A percentile compares a stretch with the other conserved stretches of the same genome.
These are phyloP conservation scores for Maudiozyma pseudohumilis DNA, from an alignment of 805 yeast genomes.

Conservation along the genomic window DNA sequence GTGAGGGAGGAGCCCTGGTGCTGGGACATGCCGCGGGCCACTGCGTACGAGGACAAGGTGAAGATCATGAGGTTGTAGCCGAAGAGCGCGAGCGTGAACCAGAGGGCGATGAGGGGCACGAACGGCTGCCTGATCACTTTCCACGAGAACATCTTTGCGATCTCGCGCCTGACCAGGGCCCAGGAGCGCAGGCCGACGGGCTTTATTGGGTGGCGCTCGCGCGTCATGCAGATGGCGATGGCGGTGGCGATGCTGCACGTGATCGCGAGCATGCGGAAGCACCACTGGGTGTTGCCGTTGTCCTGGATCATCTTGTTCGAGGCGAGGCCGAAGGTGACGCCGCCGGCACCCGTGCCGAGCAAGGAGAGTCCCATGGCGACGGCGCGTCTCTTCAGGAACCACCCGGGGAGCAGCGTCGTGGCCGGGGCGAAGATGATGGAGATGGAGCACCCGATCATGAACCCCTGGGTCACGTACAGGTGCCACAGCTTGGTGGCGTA, in stretches of 20 bases:
- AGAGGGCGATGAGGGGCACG: slow-evolving; percentile 28
- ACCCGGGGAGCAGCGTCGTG: slow-evolving; percentile 52
- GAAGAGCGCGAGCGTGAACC: slow-evolving; percentile 31
- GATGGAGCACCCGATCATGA: slow-evolving; percentile 42
- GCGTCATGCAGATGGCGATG: slow-evolving; percentile 35
- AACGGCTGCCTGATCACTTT: slow-evolving; percentile 26
- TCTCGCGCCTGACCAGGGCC: slow-evolving; percentile 8
- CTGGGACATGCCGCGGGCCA: slow-evolving; percentile 36
- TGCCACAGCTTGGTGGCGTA: slow-evolving; percentile 55
- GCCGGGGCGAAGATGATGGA: slow-evolving; percentile 52
- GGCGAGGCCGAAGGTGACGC: slow-evolving; percentile 35
- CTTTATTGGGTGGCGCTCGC: slow-evolving; percentile 34
- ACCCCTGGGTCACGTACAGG: slow-evolving; percentile 57
- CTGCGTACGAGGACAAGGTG: slow-evolving; percentile 39
- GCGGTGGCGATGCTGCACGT: slow-evolving; percentile 31
- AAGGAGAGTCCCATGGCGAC: slow-evolving; percentile 41
- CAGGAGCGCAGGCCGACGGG: slow-evolving; percentile 21
- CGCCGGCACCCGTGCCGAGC: slow-evolving; percentile 46
- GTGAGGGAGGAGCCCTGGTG: slow-evolving; percentile 37
- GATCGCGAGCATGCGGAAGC: slow-evolving; percentile 37
- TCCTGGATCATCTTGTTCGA: slow-evolving; percentile 34
- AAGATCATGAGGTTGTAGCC: slow-evolving; percentile 38
- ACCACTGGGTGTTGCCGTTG: slow-evolving; percentile 38
- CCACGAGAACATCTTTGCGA: slow-evolving; percentile 30
- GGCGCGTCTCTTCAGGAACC: slow-evolving; percentile 57